phyloP scores from a whole-genome alignment of 140 eudicot genomes.

The Oenanthe javanica region DNA sequence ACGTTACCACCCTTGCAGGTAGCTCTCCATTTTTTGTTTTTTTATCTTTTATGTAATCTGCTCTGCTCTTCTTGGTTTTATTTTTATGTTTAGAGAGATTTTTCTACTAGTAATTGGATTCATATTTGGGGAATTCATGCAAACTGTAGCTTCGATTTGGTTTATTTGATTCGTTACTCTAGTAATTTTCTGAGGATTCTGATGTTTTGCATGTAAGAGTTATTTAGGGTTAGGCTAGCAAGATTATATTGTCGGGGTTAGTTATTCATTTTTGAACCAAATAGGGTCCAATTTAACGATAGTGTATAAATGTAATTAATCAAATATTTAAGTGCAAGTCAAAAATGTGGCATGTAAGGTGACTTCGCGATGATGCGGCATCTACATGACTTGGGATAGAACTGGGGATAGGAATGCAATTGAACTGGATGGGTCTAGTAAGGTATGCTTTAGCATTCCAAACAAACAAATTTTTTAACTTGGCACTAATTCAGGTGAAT shows the following conservation, averaged over 20 bases:
- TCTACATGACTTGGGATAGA: not conserved
- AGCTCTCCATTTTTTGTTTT: too few species aligned
- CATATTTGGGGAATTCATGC: not conserved
- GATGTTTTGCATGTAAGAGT: too few species aligned
- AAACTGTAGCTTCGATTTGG: not conserved
- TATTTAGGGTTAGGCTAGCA: not conserved
- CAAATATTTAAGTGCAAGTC: too few species aligned
- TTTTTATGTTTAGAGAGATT: not conserved
- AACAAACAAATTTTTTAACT: not conserved
- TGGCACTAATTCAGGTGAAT: not conserved
- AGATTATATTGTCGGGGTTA: not conserved
- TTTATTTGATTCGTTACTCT: not conserved
- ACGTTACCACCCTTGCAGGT: constrained; percentile 80
- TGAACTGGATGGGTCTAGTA: not conserved
- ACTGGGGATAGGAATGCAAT: not conserved
- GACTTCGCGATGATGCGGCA: not conserved
- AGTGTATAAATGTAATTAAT: too few species aligned
- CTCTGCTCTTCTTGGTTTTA: not conserved
- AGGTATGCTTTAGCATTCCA: not conserved
- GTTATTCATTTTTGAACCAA: not conserved
- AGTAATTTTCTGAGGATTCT: not conserved
- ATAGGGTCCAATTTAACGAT: too few species aligned
- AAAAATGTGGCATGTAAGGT: not conserved
- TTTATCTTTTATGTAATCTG: not conserved
- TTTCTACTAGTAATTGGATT: not conserved